Evolutionary conservation across 73 alveolate species (phyloP).

Genomic region (Paramecium biaurelia): DNA sequence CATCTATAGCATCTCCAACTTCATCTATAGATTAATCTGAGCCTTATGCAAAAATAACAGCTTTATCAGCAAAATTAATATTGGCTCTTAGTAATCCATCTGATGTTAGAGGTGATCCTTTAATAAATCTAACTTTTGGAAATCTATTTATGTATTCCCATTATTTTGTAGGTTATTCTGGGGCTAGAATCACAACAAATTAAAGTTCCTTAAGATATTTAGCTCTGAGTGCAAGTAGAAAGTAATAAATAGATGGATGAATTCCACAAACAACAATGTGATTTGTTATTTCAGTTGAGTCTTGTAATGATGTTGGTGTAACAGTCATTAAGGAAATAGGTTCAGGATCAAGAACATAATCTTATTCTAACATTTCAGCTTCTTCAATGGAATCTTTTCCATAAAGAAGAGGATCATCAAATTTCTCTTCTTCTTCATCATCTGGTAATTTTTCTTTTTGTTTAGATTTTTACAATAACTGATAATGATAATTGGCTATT

Average conservation of each 20-base stretch:
- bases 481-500: constrained; percentile 34
- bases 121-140: constrained; percentile 80
- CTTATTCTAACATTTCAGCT: constrained; percentile 76
- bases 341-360: constrained; percentile 71
- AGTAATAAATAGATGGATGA: constrained; percentile 92
- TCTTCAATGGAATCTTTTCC: constrained; percentile 70
- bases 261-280: constrained; percentile 97
- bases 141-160: constrained; percentile 92
- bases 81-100: constrained; percentile 96
- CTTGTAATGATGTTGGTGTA: constrained; percentile 69
- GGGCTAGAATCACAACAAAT: constrained; percentile 88
- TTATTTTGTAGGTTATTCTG: constrained; percentile 81
- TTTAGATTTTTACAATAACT: constrained; percentile 21
- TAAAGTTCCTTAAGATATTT: constrained; percentile 85
- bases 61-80: constrained; percentile 97
- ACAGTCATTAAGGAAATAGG: constrained; percentile 70
- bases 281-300: constrained; percentile 77
- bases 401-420: constrained; percentile 61
- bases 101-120: constrained; percentile 87
- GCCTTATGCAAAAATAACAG: constrained; percentile 93
- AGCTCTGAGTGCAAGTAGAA: constrained; percentile 92
- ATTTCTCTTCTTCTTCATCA: constrained; percentile 55
- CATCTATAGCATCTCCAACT: constrained; percentile 73
- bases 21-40: constrained; percentile 69
- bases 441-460: constrained; percentile 31